These are phyloP conservation scores for Rubroboletus satanas DNA, from an alignment of 768 basidiomycete genomes.

Conservation along the genomic window DNA sequence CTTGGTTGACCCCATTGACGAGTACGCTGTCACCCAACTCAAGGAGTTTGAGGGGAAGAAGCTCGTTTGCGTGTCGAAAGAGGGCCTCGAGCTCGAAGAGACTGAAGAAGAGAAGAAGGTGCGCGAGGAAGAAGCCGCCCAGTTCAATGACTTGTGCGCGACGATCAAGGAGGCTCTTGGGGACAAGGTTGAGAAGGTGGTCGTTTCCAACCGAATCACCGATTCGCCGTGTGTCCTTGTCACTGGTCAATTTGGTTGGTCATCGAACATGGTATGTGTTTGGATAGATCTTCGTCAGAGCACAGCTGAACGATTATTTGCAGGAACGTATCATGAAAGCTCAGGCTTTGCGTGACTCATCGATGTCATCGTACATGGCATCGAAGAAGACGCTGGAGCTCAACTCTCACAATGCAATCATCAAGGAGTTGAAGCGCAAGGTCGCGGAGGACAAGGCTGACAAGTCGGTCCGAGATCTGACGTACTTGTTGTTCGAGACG, in stretches of 20 bases:
- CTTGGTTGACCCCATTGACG: constrained; percentile 97
- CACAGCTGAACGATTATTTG: constrained; percentile 3
- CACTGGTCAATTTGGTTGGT: constrained; percentile 99
- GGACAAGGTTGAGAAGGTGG: constrained; percentile 99
- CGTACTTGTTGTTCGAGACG: constrained; percentile 95
- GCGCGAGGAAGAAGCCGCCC: constrained; percentile 81
- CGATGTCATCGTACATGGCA: constrained; percentile 99
- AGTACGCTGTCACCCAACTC: constrained; percentile 97
- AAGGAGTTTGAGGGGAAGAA: constrained; percentile 99
- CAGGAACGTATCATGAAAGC: constrained; percentile 99
- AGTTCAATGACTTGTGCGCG: constrained; percentile 85
- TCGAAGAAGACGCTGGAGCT: constrained; percentile 98
- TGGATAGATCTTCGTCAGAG: background rate
- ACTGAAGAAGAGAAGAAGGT: constrained; percentile 94
- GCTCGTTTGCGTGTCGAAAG: constrained; percentile 96
- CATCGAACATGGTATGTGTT: constrained; percentile 88
- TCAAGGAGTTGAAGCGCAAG: constrained; percentile 95
- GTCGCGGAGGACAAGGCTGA: constrained; percentile 96
- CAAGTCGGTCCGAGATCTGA: constrained; percentile 97
- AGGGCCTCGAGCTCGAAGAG: constrained; percentile 98
- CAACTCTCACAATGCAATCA: constrained; percentile 86
- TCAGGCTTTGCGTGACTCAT: constrained; percentile 92
- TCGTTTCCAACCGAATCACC: constrained; percentile 95
- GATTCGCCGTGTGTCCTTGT: constrained; percentile 97
- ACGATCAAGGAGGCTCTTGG: constrained; percentile 98